These are phyloP conservation scores for Globisporangium canariense DNA, from an alignment of 352 stramenopile genomes.

Conservation along the genomic window DNA sequence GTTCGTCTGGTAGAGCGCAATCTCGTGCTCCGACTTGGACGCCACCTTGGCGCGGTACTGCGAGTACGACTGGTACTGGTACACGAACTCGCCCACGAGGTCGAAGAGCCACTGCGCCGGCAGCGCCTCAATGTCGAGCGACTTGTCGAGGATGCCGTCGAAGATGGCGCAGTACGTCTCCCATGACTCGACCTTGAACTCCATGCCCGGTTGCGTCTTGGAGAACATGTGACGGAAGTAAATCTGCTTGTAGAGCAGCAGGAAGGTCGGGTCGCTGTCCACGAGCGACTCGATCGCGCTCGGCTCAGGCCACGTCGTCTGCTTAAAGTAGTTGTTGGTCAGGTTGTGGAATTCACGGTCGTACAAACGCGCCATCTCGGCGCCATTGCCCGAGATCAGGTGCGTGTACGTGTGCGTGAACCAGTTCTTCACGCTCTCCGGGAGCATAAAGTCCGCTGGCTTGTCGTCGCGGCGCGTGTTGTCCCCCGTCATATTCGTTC, in stretches of 20 bases:
- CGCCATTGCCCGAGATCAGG: constrained; percentile 76
- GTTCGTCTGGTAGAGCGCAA: constrained; percentile 61
- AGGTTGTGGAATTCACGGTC: constrained; percentile 87
- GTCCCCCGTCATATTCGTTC: constrained; percentile 29
- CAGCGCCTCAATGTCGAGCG: constrained; percentile 80
- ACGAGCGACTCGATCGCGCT: constrained; percentile 82
- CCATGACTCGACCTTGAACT: constrained; percentile 91
- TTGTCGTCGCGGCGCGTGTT: constrained; percentile 71
- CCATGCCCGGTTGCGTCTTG: constrained; percentile 77
- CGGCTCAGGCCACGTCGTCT: constrained; percentile 91
- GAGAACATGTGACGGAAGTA: constrained; percentile 97
- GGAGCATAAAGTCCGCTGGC: constrained; percentile 83
- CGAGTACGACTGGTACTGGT: constrained; percentile 99
- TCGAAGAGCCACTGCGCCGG: constrained; percentile 98
- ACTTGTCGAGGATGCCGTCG: constrained; percentile 88
- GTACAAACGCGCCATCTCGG: constrained; percentile 84
- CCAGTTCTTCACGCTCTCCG: constrained; percentile 87
- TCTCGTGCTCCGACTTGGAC: constrained; percentile 59
- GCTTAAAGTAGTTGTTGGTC: constrained; percentile 94
- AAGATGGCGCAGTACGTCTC: constrained; percentile 95
- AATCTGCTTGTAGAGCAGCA: constrained; percentile 96
- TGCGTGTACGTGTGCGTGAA: constrained; percentile 87
- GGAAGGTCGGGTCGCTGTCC: constrained; percentile 89
- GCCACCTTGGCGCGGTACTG: constrained; percentile 91
- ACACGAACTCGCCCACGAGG: constrained; percentile 98